Evolutionary conservation across 495 filamentous ascomycete genomes (phyloP).

Genomic region (Penicillium antarcticum): DNA sequence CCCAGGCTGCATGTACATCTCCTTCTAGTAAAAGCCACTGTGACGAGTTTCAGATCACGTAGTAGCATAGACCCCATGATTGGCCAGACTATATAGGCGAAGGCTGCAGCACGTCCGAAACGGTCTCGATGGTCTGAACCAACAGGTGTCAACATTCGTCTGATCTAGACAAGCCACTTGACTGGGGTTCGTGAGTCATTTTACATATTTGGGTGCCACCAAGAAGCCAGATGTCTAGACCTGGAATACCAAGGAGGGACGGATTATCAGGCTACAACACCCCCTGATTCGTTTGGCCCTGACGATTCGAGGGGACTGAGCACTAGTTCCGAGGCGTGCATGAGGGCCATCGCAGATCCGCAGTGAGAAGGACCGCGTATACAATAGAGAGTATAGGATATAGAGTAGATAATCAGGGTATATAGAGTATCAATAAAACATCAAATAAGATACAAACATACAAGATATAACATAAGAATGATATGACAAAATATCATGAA

Average conservation of each 20-base stretch:
- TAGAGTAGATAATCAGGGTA: too few relatives aligned
- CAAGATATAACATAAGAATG: too few relatives aligned
- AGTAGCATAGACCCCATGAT: background rate
- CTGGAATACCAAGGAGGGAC: background rate
- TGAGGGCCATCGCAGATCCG: constrained; percentile 2
- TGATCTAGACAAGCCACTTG: background rate
- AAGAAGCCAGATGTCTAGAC: background rate
- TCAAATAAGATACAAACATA: too few relatives aligned
- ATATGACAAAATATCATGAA: too few relatives aligned
- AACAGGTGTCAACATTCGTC: background rate
- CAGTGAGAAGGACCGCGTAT: too few relatives aligned
- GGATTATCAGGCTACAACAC: background rate
- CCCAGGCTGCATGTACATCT: background rate
- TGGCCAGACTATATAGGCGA: background rate
- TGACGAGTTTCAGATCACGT: constrained; percentile 8
- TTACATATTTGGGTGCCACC: background rate
- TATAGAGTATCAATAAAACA: too few relatives aligned
- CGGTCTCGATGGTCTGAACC: constrained; percentile 3
- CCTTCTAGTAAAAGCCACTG: constrained; percentile 8
- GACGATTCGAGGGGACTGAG: constrained; percentile 4
- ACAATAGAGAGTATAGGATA: too few relatives aligned
- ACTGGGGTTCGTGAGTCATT: constrained; percentile 1
- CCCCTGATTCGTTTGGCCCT: constrained; percentile 3
- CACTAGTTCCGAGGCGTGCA: constrained; percentile 1
- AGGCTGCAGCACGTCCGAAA: background rate